Base-by-base conservation (phyloP, 352 stramenopile species). In the Phytopythium mirpurense region DNA sequence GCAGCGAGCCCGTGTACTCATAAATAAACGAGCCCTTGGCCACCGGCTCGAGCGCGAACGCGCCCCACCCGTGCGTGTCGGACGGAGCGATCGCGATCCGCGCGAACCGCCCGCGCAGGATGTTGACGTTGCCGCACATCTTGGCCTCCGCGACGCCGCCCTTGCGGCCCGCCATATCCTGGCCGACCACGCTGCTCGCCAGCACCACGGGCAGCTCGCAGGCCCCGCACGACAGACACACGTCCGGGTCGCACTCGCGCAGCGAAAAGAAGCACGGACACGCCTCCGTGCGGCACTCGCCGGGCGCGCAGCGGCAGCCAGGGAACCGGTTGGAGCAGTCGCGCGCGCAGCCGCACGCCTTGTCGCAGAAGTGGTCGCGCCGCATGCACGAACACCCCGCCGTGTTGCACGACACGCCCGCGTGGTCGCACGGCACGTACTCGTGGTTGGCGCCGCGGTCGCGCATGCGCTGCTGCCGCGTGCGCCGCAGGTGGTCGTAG, bases 1-100 rank as follows among this genome's bases (percentile, higher is more conserved):
- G 74, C 43, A 96, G 56, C 44, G 97, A 96, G 3, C 96, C 96
- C 32, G 92, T 85, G 71, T 93, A 93, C 59, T 93, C 83, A 64
- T 90, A 93, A 55, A 93, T 82, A 56, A 90, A 90, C 24, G 88
- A 78, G 18, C 77, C 72, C 32, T 69, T 68, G 35, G 70, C 59
- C 32, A 88, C 66, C 16, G 67, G 40, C 55, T 90, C 77, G 27
- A 67, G 46, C 11, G 79, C 76, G 51, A 76, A 93, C 26, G 80
- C 83, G 11, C 83, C 83, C 80, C 80, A 93, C 5, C 83, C 83
- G 52, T 93, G 83, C 0, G 77, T 90, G 21, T 75, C 64, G 3
- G 80, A 91, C 26, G 65, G 52, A 21, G 76, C 69, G 8, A 93
- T 60, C 5, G 74, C 70, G 15, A 93, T 65, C 18, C 65, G 68